Base-by-base conservation (phyloP, 2,329 filamentous ascomycete genomes). In the Akanthomyces lecanii region DNA sequence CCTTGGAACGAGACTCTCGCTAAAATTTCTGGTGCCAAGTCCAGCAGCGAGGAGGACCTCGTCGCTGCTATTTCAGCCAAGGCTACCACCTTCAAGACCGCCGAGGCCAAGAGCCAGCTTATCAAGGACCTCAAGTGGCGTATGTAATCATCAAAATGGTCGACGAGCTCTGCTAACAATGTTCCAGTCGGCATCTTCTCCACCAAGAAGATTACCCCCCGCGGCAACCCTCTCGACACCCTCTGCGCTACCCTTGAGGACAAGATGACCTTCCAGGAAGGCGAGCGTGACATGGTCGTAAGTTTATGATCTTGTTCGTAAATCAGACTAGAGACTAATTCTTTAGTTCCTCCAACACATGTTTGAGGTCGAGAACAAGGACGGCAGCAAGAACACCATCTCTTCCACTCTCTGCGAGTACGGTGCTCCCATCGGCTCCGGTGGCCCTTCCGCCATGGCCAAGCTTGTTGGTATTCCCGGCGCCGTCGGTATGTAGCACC, bases 211-310 rank as follows among this genome's bases (percentile, higher is more conserved):
- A 92, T 89, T 72, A 89, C 79, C 6, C 88, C 91, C 33, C 81
- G 86, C 62, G 89, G 87, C 61, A 97, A 91, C 80, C 89, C 92
- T 4, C 84, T 97, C 28, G 93, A 97, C 76, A 94, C 90, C n/a
- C 86, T 97, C 45, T 97, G 92, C 79, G 91, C 91, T 38, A 90
- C 87, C 3, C 85, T 97, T 36, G 92, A 96, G 82, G 79, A 90
- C 82, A 96, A 96, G 86, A 96, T 96, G 91, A 85, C 90, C 77
- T 97, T 89, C 76, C 89, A 85, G 72, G 81, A 89, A 70, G 89
- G 84, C 65, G 92, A 97, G 85, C 88, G 92, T 64, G 92, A 96
- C 76, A 81, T 96, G 68, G 90, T 95, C 67, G 85, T 90, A 63
- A 50, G 78, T 66, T 56, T 23, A 50, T 55, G 25, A 25, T 23